Evolutionary conservation across 2,329 filamentous ascomycete species (phyloP), one percentile per base, ranked within the genome.

Genomic region (Penicillium sp.): DNA sequence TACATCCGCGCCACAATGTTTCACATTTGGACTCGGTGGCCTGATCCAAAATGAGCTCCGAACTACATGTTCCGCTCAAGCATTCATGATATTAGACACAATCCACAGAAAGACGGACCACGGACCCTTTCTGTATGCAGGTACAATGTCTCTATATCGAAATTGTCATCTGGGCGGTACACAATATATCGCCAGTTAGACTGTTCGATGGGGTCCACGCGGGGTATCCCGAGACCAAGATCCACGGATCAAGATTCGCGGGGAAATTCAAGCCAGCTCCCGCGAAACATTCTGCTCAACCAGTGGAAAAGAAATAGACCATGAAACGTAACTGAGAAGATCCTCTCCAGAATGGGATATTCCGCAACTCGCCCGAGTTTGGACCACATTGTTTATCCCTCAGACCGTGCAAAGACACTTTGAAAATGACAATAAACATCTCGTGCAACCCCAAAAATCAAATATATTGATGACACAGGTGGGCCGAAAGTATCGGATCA

Each of bases 401-500:
- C 46, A 49, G 14, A n/a, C 20, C 22, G 5, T 25, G 22, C 20
- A 35, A n/a, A 25, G 4, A 7, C 22, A 7, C 22, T 7, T 23
- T 11, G 9, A 37, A n/a, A 26, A 4, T 37, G 33, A 18, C 22
- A 22, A 18, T 31, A 37, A 37, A 22, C 31, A 49, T 22, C 46
- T 40, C 15, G 33, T 49, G 46, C 46, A 23, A 49, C 46, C 25
- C 31, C 22, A 20, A 35, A 37, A 49, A 8, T 23, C 22, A 49
- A 49, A 49, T 49, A 49, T 37, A 49, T 37, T 49, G 46, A 25
- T 49, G 31, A n/a, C 15, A 41, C 47, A 27, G 41, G 27, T 51
- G 23, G 53, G 41, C 23, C 53, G 33, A 26, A 40, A 40, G 20
- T 41, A 26, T 52, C 53, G 53, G 53, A 41, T 41, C 35, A 48